These are phyloP conservation scores for Leptoxyphium fumago DNA, from an alignment of 2,329 filamentous ascomycete species.

Conservation along the genomic window DNA sequence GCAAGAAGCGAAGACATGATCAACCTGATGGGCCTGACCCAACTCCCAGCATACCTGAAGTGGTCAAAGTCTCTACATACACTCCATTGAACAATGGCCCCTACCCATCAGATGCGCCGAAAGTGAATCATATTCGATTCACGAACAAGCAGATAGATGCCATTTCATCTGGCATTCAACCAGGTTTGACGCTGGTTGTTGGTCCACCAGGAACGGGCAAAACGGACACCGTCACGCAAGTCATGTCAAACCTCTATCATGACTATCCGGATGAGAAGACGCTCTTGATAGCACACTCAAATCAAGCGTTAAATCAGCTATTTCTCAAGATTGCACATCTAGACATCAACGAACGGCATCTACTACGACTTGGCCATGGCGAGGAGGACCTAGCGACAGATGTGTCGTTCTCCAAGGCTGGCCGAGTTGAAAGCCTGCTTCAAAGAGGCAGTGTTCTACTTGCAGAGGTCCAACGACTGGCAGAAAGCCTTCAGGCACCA, in stretches of 20 bases:
- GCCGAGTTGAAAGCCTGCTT: conserved; percentile 86
- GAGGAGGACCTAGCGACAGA: conserved; percentile 87
- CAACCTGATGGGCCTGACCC: conserved; percentile 51
- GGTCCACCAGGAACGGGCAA: conserved; percentile 95
- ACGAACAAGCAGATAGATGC: conserved; percentile 85
- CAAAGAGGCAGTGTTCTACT: conserved; percentile 71
- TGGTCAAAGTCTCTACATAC: conserved; percentile 76
- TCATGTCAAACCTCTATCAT: conserved; percentile 98
- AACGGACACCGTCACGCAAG: conserved; percentile 96
- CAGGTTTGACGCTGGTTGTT: conserved; percentile 83
- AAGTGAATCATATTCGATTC: conserved; percentile 70
- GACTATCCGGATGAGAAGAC: conserved; percentile 91
- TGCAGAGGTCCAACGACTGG: conserved; percentile 71
- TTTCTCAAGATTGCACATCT: conserved; percentile 96
- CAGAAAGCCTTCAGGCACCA: conserved; percentile 68
- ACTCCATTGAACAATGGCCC: conserved; percentile 77
- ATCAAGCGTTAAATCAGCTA: conserved; percentile 91
- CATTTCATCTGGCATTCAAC: conserved; percentile 84
- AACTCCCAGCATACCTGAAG: conserved; percentile 40
- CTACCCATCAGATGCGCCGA: conserved; percentile 72
- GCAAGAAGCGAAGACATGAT: conserved; percentile 79
- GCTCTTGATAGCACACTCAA: conserved; percentile 86
- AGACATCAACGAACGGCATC: conserved; percentile 88
- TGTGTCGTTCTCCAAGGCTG: conserved; percentile 81
- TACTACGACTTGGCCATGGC: conserved; percentile 82